Base-by-base conservation (phyloP, 2,329 filamentous ascomycete species). In the Fusarium humuli region DNA sequence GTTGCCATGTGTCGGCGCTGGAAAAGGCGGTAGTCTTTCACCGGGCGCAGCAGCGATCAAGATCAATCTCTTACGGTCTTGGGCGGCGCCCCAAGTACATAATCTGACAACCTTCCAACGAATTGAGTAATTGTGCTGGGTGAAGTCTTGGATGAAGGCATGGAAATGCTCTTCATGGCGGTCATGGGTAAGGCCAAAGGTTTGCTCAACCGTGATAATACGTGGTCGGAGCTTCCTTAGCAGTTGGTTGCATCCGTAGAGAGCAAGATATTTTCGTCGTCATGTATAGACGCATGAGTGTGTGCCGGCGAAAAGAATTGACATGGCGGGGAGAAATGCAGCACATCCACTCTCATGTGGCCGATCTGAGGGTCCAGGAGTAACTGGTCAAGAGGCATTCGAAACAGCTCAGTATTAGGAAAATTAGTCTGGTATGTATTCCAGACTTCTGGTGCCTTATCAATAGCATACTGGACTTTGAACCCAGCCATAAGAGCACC, bases 281-380 rank as follows among this genome's bases (percentile, higher is more conserved):
- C 92, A 25, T 91, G 85, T 2, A 80, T 88, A 47, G 94, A 90
- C 23, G 89, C 84, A 9, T 81, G 81, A 0, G 92, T 94, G 63
- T 97, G 90, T 0, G 90, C 91, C 0, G 89, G 88, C 0, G 92
- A 94, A 77, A 90, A 94, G 4, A 86, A 88, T 71, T 95, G 92
- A 59, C 94, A 97, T 0, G 93, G 93, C 0, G 92, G 92, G 0
- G 91, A 94, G 0, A 94, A 79, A 69, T 97, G 93, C 0, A 93
- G 80, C 3, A 95, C 81, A 70, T 96, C 92, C 0, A 91, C 86
- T 6, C 82, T 81, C 11, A 84, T 74, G 12, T 71, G 60, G 11
- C 54, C 22, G 11, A 55, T 68, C 4, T 78, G 75, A 0, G 79
- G 70, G 0, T 68, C 63, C 2, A 73, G 74, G 29, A 89, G 80